These are phyloP conservation scores for Colletotrichum siamense DNA, from an alignment of 2,329 filamentous ascomycete species.

Conservation along the genomic window DNA sequence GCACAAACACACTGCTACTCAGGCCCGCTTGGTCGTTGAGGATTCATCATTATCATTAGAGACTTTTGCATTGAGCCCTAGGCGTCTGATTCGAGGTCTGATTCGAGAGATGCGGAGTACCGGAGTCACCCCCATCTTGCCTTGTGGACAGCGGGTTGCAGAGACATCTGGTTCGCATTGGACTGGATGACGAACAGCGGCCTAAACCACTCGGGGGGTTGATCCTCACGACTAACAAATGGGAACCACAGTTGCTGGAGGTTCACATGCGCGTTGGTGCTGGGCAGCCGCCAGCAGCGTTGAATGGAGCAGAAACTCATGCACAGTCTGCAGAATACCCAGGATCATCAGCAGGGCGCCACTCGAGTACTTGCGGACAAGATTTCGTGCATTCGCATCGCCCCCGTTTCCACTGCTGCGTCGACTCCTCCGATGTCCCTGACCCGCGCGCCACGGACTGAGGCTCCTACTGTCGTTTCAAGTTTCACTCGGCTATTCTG, in stretches of 20 bases:
- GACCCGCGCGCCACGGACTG: not conserved
- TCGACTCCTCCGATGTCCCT: not conserved
- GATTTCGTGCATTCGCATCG: not conserved
- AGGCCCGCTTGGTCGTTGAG: not conserved
- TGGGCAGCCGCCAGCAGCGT: not conserved
- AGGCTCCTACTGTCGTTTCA: slow-evolving; percentile 6
- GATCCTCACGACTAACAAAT: not conserved
- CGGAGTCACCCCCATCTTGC: not conserved
- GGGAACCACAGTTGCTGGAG: not conserved
- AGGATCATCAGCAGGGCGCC: slow-evolving; percentile 1
- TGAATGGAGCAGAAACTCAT: not conserved
- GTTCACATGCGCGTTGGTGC: not conserved
- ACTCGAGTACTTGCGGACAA: not conserved
- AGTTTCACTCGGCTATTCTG: slow-evolving; percentile 4
- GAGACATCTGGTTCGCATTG: not conserved
- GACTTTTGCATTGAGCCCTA: not conserved
- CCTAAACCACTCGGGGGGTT: not conserved
- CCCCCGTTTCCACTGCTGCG: not conserved
- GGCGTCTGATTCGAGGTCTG: not conserved
- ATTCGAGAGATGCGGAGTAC: not conserved
- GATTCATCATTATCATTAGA: not conserved
- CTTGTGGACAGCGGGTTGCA: not conserved
- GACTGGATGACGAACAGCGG: not conserved
- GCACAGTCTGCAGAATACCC: not conserved
- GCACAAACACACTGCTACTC: not conserved